phyloP scores from a whole-genome alignment of 2,329 filamentous ascomycete species.

The Exophiala xenobiotica region DNA sequence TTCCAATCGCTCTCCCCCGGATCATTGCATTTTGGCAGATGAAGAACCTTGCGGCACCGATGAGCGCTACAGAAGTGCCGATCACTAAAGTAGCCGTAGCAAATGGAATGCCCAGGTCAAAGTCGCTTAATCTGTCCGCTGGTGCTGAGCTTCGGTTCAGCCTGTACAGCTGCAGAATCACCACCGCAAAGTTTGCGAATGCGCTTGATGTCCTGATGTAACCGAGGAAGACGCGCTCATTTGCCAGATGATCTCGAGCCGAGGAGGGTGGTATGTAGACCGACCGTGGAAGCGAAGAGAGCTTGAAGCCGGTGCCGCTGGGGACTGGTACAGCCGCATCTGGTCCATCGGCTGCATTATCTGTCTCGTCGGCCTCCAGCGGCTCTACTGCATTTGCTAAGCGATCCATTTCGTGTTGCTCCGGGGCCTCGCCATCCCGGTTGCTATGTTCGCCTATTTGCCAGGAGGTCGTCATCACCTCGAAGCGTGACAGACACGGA shows the following conservation, averaged over 20 bases:
- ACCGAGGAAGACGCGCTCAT: constrained; percentile 20
- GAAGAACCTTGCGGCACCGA: constrained; percentile 15
- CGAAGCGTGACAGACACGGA: no score
- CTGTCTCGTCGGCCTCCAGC: neutral
- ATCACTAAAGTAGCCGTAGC: constrained; percentile 9
- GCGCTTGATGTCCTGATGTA: constrained; percentile 17
- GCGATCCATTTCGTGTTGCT: neutral
- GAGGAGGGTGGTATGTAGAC: constrained; percentile 6
- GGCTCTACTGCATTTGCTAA: neutral
- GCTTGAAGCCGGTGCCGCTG: neutral
- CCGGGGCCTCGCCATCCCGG: neutral
- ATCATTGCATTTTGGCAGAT: constrained; percentile 16
- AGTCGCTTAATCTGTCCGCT: constrained; percentile 8
- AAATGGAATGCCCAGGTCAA: constrained; percentile 11
- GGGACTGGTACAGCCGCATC: no score
- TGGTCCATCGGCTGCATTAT: no score
- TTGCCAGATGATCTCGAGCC: constrained; percentile 18
- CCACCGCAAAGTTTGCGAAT: constrained; percentile 12
- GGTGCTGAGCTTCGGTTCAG: constrained; percentile 10
- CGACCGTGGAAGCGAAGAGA: neutral
- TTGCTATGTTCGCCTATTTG: no score
- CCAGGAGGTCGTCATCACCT: no score
- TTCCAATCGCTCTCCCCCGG: constrained; percentile 8
- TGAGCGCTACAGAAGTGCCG: constrained; percentile 4
- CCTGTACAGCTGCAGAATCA: constrained; percentile 17